These are phyloP conservation scores for Amaranthus hypochondriacus DNA, from an alignment of 148 eudicot genomes.

Conservation along the genomic window DNA sequence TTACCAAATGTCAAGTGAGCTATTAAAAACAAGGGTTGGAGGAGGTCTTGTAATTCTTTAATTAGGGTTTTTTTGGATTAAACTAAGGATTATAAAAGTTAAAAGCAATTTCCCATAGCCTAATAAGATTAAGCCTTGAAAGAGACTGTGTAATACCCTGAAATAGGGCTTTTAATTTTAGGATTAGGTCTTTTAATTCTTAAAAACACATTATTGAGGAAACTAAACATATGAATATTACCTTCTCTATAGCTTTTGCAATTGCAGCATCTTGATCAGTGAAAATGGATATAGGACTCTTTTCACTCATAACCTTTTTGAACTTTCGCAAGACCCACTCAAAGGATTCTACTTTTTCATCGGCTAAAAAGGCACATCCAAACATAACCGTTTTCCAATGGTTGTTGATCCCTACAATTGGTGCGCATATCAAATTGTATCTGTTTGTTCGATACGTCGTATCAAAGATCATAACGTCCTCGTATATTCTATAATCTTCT, in stretches of 20 bases:
- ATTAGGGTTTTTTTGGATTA: too few relatives aligned
- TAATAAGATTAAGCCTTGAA: too few relatives aligned
- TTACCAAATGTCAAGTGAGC: too few relatives aligned
- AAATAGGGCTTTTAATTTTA: too few relatives aligned
- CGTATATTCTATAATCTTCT: not conserved
- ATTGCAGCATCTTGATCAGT: not conserved
- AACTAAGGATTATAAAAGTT: too few relatives aligned
- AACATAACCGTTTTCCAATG: not conserved
- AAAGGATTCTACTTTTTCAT: not conserved
- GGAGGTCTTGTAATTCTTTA: too few relatives aligned
- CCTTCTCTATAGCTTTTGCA: not conserved
- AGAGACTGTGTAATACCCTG: too few relatives aligned
- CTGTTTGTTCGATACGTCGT: not conserved
- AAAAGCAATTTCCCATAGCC: too few relatives aligned
- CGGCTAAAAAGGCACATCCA: not conserved
- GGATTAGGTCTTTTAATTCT: not conserved
- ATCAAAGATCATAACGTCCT: not conserved
- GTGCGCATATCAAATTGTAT: conserved; percentile 1
- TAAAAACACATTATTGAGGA: too few relatives aligned
- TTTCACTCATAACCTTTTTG: not conserved
- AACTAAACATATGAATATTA: not conserved
- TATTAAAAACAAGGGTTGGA: too few relatives aligned
- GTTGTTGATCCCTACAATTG: conserved; percentile 1
- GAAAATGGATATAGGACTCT: not conserved
- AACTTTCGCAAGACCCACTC: not conserved